Base-by-base conservation (phyloP, 208 protist species). In the Trypanosoma rangeli region DNA sequence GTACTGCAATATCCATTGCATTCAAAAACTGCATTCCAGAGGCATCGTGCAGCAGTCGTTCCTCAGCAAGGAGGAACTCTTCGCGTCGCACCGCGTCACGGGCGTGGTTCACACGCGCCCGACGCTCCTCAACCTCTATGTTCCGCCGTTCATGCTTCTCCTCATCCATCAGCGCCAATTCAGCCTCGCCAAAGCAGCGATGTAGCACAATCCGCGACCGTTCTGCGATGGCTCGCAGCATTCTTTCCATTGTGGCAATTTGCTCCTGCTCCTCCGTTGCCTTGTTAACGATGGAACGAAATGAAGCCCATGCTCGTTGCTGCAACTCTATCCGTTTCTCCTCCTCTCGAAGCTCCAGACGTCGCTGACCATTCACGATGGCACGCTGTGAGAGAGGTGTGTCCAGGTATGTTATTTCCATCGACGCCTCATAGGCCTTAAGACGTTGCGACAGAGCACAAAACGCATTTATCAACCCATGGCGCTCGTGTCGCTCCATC, bases 301-400 rank as follows among this genome's bases (percentile, higher is more conserved):
- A 44, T 20, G n/a, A 46, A 13, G 31, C 22, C 20, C 35, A 59
- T 20, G 50, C 8, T 24, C 28, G 33, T 9, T 67, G 58, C 31
- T 66, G 57, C 22, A 73, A 12, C 26, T 65, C 59, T 13, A 73
- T 39, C 52, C 68, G 37, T 13, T 29, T 33, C 35, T 65, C 58
- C 48, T 73, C 68, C 44, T 73, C 68, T 48, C 56, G 33, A 24
- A 66, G 53, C 37, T 59, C 52, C 31, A 73, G 24, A 28, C 61
- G 49, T 20, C 46, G 42, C 7, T 55, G 15, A 18, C 35, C 26
- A 44, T 68, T 60, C 4, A 1, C 35, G n/a, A 71, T 24, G 15
- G 56, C 16, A 9, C 49, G 66, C 20, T 31, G 12, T 50, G 28
- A 31, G 24, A 64, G 33, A n/a, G 56, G 33, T 18, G 20, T 44